These are phyloP conservation scores for Saitozyma podzolica DNA, from an alignment of 768 basidiomycete species.

Conservation along the genomic window DNA sequence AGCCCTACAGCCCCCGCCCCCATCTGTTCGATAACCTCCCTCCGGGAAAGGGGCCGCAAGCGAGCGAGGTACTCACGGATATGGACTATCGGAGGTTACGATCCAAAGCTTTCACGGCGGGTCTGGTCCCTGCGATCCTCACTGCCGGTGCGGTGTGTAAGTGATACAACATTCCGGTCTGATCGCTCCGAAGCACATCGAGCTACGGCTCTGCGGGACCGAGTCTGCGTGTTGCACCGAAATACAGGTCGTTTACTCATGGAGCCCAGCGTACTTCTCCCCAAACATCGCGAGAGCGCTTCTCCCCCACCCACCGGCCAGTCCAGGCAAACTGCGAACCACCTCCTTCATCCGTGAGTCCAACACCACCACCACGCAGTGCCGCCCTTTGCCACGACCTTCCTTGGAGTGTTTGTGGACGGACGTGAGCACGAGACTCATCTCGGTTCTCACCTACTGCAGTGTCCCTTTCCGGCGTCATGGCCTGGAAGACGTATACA, in stretches of 20 bases:
- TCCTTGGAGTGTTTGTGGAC: background rate
- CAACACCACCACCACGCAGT: background rate
- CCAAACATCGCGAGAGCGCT: too few species aligned
- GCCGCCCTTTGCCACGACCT: background rate
- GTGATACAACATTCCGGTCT: background rate
- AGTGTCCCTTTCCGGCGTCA: background rate
- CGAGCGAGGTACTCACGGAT: constrained; percentile 13
- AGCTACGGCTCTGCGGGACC: constrained; percentile 5
- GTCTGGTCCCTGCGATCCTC: constrained; percentile 6
- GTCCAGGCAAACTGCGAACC: constrained; percentile 1
- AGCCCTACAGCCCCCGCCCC: constrained; percentile 12
- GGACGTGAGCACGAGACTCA: background rate
- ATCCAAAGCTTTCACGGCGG: constrained; percentile 10
- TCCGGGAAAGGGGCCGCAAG: constrained; percentile 8
- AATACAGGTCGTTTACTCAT: background rate
- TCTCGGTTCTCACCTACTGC: background rate
- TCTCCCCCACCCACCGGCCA: background rate
- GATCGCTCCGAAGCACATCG: constrained; percentile 2
- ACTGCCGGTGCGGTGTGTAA: constrained; percentile 7
- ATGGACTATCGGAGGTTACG: constrained; percentile 12
- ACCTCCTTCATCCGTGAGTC: background rate
- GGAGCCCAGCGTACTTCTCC: too few species aligned
- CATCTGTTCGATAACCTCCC: constrained; percentile 8
- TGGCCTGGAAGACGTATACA: background rate
- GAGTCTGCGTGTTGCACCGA: constrained; percentile 6